phyloP scores from a whole-genome alignment of 163 green algal genomes.

The Chlamydomonas reinhardtii region DNA sequence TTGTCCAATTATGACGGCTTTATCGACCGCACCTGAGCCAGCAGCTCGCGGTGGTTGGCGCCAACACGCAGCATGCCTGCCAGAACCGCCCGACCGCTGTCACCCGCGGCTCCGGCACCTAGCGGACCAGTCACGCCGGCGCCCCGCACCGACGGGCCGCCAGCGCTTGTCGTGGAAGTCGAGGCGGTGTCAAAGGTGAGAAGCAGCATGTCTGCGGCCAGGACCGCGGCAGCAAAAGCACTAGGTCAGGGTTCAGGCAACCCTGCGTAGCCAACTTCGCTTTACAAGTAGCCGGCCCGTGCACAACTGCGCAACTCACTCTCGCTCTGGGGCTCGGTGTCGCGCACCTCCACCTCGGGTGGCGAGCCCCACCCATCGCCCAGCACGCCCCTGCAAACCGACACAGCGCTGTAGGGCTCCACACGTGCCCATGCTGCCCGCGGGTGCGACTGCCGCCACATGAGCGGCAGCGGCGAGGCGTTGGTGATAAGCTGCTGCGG shows the following conservation, averaged over 20 bases:
- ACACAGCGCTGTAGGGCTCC: slow-evolving; percentile 44
- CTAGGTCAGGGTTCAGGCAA: no score
- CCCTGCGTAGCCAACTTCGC: no score
- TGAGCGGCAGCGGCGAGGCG: slow-evolving; percentile 43
- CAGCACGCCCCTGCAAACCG: slow-evolving; percentile 23
- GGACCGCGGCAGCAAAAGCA: no score
- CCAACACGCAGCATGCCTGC: slow-evolving; percentile 12
- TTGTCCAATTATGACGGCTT: no score
- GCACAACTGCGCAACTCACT: not conserved
- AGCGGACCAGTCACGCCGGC: not conserved
- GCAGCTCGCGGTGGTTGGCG: slow-evolving; percentile 24
- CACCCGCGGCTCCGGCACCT: not conserved
- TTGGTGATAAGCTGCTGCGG: slow-evolving; percentile 65
- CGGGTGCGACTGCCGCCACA: slow-evolving; percentile 52
- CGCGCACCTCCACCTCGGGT: slow-evolving; percentile 50
- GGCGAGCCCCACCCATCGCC: slow-evolving; percentile 24
- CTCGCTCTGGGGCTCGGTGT: slow-evolving; percentile 34
- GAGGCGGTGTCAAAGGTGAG: not conserved
- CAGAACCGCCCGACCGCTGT: slow-evolving; percentile 6
- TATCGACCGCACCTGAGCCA: slow-evolving; percentile 41
- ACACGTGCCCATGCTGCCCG: slow-evolving; percentile 51
- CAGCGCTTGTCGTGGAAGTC: no score
- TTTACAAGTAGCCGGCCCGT: no score
- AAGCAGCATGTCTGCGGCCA: not conserved
- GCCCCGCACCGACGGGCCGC: no score